Base-by-base conservation (phyloP, 225 moss, liverwort and hornwort species). In the Pleurozium schreberi region DNA sequence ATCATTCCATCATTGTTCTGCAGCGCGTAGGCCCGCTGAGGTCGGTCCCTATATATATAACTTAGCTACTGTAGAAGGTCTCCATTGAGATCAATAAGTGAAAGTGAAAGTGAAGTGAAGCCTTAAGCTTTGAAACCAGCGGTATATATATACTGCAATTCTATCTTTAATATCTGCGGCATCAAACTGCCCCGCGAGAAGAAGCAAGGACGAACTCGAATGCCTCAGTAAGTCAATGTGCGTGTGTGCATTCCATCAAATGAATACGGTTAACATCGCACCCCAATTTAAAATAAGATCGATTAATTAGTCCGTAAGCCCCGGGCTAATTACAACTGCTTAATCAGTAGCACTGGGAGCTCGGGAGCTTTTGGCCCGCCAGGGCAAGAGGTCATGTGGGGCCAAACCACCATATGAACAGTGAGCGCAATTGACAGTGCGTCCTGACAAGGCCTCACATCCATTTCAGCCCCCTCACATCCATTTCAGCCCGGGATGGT, bases 1-100 rank as follows among this genome's bases (percentile, higher is more conserved):
- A 90, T 90, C 92, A 90, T 71, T 65, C 42, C 79, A 89, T 87
- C 87, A 88, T 85, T 80, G 89, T 36, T 75, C 47, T 85, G 73
- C 21, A 59, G 50, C 18, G 18, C 58, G 79, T 27, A 40, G 58
- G 53, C 14, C 13, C 14, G 3, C 77, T 21, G 25, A 76, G 22
- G 61, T 61, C 14, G 31, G 61, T 43, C 22, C 33, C 22, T 9
- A n/a, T n/a, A n/a, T n/a, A n/a, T n/a, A n/a, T n/a, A n/a, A n/a
- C n/a, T n/a, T n/a, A 19, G 18, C 19, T 75, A 8, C 12, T 6
- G 14, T 9, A 34, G 11, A 26, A 27, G 59, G 8, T 40, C 58
- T 57, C 11, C 14, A 55, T 45, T 8, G 61, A 61, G 62, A 33
- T 82, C 25, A 47, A 82, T 82, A 36, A 82, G 34, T 33, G 26